phyloP scores from a whole-genome alignment of 208 protist species.

The Acanthamoeba healyi region DNA sequence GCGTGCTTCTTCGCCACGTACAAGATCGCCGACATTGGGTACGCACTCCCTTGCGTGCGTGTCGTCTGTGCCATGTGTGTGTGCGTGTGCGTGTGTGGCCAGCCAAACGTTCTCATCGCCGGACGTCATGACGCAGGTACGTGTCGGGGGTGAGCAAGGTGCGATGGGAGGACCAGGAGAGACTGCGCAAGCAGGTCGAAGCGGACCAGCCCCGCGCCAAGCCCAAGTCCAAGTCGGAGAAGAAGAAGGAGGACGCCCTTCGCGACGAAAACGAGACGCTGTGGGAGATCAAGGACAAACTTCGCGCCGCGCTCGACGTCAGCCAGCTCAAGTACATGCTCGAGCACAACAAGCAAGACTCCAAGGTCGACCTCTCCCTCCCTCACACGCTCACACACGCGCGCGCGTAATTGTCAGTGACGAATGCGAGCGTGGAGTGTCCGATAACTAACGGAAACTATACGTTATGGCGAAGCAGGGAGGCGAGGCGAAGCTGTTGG shows the following conservation, averaged over 20 bases:
- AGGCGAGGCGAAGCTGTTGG: slow-evolving; percentile 25
- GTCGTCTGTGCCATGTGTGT: no score
- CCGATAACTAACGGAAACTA: not conserved
- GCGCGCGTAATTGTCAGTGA: not conserved
- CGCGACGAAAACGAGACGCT: slow-evolving; percentile 22
- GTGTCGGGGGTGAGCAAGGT: slow-evolving; percentile 10
- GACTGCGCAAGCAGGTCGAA: slow-evolving; percentile 18
- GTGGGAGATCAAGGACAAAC: slow-evolving; percentile 43
- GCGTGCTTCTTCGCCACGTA: slow-evolving; percentile 26
- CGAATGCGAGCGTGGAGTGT: no score
- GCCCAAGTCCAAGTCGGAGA: not conserved
- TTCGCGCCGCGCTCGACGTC: not conserved
- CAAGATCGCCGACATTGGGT: not conserved
- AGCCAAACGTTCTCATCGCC: no score
- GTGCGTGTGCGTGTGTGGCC: no score
- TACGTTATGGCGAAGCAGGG: not conserved
- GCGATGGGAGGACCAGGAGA: slow-evolving; percentile 41
- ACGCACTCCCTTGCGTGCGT: no score
- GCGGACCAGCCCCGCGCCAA: not conserved
- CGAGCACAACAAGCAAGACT: slow-evolving; percentile 29
- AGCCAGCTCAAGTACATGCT: slow-evolving; percentile 63
- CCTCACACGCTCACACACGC: not conserved
- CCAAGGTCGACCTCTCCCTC: not conserved
- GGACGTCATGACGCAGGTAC: no score
- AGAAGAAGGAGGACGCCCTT: slow-evolving; percentile 3